phyloP scores from a whole-genome alignment of 352 stramenopile species.

The Phytophthora uliginosa region DNA sequence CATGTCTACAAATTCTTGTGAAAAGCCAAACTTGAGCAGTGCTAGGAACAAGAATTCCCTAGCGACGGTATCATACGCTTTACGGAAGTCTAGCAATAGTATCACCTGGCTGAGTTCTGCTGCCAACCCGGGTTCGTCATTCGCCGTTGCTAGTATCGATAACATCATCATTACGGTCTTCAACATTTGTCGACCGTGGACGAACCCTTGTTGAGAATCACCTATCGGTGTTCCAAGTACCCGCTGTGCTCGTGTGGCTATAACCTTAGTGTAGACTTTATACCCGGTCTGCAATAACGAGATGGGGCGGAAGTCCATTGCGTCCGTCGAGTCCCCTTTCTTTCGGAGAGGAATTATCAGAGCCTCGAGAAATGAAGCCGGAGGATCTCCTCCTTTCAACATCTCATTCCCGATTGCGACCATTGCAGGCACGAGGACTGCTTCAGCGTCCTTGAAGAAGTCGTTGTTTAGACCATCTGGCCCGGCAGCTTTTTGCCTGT shows the following conservation, averaged over 20 bases:
- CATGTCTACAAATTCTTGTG: neutral
- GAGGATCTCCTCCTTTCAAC: neutral
- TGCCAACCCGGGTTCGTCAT: neutral
- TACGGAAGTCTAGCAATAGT: neutral
- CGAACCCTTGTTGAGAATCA: neutral
- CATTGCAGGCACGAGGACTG: neutral
- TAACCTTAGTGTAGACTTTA: neutral
- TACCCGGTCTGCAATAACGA: neutral
- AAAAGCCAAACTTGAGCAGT: neutral
- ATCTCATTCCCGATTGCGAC: neutral
- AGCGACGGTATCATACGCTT: neutral
- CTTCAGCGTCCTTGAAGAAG: neutral
- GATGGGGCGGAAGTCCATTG: neutral
- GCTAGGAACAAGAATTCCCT: neutral
- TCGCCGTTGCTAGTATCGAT: neutral
- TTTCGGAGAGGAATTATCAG: neutral
- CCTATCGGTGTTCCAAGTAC: neutral
- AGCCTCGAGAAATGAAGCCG: conserved; percentile 1
- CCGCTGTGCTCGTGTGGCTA: neutral
- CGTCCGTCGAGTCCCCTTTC: neutral
- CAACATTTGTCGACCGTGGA: neutral
- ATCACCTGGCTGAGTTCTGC: neutral
- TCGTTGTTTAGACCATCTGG: neutral
- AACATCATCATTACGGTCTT: conserved; percentile 7
- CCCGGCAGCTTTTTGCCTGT: neutral